phyloP scores from a whole-genome alignment of 108 stramenopile genomes.

The Bacterosira constricta region DNA sequence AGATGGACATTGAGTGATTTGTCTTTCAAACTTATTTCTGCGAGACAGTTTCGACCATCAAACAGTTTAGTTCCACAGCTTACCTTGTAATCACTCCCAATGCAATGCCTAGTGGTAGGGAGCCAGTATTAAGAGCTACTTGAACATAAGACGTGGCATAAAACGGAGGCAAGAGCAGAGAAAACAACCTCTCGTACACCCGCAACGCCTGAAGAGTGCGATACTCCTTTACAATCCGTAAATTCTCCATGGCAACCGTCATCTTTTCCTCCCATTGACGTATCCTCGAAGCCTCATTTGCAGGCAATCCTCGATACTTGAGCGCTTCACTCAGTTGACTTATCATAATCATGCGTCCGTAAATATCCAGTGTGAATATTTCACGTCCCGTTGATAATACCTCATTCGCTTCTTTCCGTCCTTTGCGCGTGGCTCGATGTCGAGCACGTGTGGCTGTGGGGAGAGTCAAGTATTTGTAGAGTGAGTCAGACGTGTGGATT shows the following conservation, averaged over 20 bases:
- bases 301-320: conserved; percentile 52
- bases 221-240: conserved; percentile 63
- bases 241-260: conserved; percentile 44
- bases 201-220: conserved; percentile 67
- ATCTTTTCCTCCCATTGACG: conserved; percentile 63
- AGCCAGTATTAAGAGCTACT: conserved; percentile 63
- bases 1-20: too few species aligned
- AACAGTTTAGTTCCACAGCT: conserved; percentile 56
- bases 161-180: conserved; percentile 57
- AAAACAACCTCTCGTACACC: conserved; percentile 60
- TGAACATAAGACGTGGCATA: conserved; percentile 70
- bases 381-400: conserved; percentile 26
- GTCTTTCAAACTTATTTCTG: too few species aligned
- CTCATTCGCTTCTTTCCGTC: conserved; percentile 49
- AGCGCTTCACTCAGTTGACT: conserved; percentile 43
- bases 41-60: too few species aligned
- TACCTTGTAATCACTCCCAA: conserved; percentile 72
- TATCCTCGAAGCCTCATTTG: conserved; percentile 50
- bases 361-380: conserved; percentile 44
- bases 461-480: conserved; percentile 57
- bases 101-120: conserved; percentile 59
- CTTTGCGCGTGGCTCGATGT: conserved; percentile 50
- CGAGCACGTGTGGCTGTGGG: conserved; percentile 53
- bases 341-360: conserved; percentile 50
- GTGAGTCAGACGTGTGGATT: conserved; percentile 56